Evolutionary conservation across 176 grass and related monocot genomes (phyloP), one percentile per base, ranked within the genome.

Genomic region (Eragrostis nindensis): DNA sequence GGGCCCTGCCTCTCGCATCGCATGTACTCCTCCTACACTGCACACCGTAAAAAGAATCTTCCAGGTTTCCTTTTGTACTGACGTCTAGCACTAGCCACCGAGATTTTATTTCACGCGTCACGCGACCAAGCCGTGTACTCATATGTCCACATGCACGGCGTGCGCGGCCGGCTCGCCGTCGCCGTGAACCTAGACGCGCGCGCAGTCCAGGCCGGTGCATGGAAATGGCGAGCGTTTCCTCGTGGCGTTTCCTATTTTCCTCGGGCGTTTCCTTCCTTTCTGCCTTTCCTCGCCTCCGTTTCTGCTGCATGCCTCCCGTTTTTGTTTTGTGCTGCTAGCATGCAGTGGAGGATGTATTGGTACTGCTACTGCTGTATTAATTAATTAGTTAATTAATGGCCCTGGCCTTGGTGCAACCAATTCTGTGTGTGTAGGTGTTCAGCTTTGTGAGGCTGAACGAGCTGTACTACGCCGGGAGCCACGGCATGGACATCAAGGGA

Each of bases 391-490:
- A n/a, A n/a, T 64, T 79, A 32, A 73, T 73, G 76, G 46, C 1
- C 44, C 72, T 19, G 57, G 68, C 6, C 10, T 5, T 46, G 22
- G 69, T 86, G 76, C 76, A 47, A 77, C 32, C 32, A 36, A 36
- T 36, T 36, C 4, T 41, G 3, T 3, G 4, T 56, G 2, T 32
- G 26, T 14, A 94, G 92, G 92, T 91, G 84, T 85, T 79, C 21
- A 62, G 66, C 55, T 89, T 94, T 39, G 92, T 94, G 60, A 80
- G 83, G 38, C 52, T 94, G 14, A n/a, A 68, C 3, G 87, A 91
- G 63, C 53, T 94, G 36, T 94, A 91, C 89, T 94, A 94, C 27
- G 92, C 92, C 27, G 92, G 92, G 30, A 94, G 92, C 81, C 92
- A 94, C 19, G 92, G 92, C 52, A 94, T 94, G 92, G 92, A 94